Conservation (phyloP, 1,139 yeast genomes). For the Nadsonia commutata region DNA sequence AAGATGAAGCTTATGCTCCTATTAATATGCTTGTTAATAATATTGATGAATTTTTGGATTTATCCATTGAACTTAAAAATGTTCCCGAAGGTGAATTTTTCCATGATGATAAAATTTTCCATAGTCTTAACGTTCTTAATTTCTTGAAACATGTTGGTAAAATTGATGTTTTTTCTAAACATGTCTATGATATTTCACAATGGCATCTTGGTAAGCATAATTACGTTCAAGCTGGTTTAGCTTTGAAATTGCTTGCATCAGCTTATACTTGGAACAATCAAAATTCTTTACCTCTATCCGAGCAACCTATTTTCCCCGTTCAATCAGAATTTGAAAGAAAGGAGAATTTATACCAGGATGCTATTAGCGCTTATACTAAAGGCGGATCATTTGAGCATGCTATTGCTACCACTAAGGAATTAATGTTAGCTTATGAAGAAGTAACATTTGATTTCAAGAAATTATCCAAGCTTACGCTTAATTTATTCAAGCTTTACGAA, state of each 20-base stretch:
- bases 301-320: slow-evolving; percentile 59
- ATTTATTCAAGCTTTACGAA: slow-evolving; percentile 52
- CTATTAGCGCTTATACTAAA: slow-evolving; percentile 55
- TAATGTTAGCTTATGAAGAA: slow-evolving; percentile 59
- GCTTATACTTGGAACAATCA: slow-evolving; percentile 68
- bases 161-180: slow-evolving; percentile 68
- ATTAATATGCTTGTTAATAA: slow-evolving; percentile 41
- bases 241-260: slow-evolving; percentile 62
- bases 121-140: slow-evolving; percentile 61
- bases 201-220: slow-evolving; percentile 47
- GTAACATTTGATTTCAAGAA: slow-evolving; percentile 67
- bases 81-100: slow-evolving; percentile 77
- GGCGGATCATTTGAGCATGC: slow-evolving; percentile 72
- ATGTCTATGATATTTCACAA: slow-evolving; percentile 62
- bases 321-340: slow-evolving; percentile 75
- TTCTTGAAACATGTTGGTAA: slow-evolving; percentile 65
- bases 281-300: slow-evolving; percentile 38
- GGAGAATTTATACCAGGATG: slow-evolving; percentile 54
- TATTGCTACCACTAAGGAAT: slow-evolving; percentile 59
- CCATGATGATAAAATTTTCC: slow-evolving; percentile 77
- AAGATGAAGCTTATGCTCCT: slow-evolving; percentile 48
- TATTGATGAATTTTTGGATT: slow-evolving; percentile 47
- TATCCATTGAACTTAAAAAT: slow-evolving; percentile 50
- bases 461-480: slow-evolving; percentile 56
- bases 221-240: slow-evolving; percentile 69